These are phyloP conservation scores for Picea sitchensis DNA, from an alignment of 75 land plant species.

Conservation along the genomic window DNA sequence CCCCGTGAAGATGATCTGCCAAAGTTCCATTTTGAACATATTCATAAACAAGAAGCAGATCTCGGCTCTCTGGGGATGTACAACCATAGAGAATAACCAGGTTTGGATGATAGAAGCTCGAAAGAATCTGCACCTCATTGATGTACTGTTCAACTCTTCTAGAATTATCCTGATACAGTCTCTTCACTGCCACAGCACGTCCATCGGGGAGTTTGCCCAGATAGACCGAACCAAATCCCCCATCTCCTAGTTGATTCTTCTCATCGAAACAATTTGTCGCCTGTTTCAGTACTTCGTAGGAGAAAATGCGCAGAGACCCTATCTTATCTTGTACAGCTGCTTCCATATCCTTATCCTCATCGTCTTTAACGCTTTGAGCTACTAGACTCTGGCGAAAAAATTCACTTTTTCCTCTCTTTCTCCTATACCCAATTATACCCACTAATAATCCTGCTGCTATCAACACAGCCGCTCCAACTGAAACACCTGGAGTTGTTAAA, in stretches of 20 bases:
- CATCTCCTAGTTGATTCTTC: conserved; percentile 12
- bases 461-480: conserved; percentile 1
- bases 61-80: conserved; percentile 1
- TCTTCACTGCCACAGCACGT: conserved; percentile 14
- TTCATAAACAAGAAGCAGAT: conserved; percentile 36
- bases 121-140: conserved; percentile 18
- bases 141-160: conserved; percentile 15
- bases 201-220: conserved; percentile 23
- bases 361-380: neutral
- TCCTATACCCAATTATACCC: neutral
- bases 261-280: conserved; percentile 14
- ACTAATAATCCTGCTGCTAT: neutral
- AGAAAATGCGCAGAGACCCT: neutral
- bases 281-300: neutral
- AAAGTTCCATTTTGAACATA: conserved; percentile 35
- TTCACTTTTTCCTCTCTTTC: neutral
- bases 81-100: conserved; percentile 23
- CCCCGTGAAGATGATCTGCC: conserved; percentile 25
- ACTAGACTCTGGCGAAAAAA: neutral
- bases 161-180: conserved; percentile 4
- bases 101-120: conserved; percentile 19
- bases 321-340: neutral
- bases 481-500: neutral
- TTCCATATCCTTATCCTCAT: neutral
- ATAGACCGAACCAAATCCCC: conserved; percentile 28